These are phyloP conservation scores for Globisporangium nunn DNA, from an alignment of 352 stramenopile genomes.

Conservation along the genomic window DNA sequence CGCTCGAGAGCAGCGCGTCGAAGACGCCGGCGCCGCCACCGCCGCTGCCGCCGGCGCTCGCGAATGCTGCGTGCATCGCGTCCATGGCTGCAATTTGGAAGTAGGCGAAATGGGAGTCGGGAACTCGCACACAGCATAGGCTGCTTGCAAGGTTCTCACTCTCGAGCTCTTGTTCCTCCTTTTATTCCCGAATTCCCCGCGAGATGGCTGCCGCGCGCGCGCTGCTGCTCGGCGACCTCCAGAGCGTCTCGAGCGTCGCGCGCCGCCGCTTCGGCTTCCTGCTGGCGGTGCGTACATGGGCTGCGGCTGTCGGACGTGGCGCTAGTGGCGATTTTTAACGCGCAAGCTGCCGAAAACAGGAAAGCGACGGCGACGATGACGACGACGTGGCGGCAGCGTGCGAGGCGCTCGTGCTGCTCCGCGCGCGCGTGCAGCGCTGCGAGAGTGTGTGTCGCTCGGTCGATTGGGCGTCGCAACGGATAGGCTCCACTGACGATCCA, in stretches of 20 bases:
- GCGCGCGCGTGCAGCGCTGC: slow-evolving; percentile 47
- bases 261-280: slow-evolving; percentile 48
- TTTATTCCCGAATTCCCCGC: slow-evolving; percentile 2
- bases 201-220: slow-evolving; percentile 20
- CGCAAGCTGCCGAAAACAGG: not conserved
- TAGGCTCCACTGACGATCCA: too few relatives aligned
- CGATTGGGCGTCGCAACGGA: not conserved
- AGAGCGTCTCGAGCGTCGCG: slow-evolving; percentile 60
- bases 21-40: slow-evolving; percentile 42
- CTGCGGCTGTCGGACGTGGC: too few relatives aligned
- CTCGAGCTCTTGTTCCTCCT: not conserved
- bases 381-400: slow-evolving; percentile 17
- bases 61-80: not conserved
- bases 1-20: slow-evolving; percentile 43
- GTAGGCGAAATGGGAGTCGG: not conserved
- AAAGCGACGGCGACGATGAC: not conserved
- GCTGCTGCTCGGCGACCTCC: slow-evolving; percentile 67
- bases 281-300: slow-evolving; percentile 11
- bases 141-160: not conserved
- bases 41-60: slow-evolving; percentile 5
- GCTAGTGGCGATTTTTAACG: not conserved
- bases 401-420: slow-evolving; percentile 55
- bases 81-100: not conserved
- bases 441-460: slow-evolving; percentile 30
- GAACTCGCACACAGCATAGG: too few relatives aligned